Conservation (phyloP, 805 yeast species). For the Debaryomyces maramus region DNA sequence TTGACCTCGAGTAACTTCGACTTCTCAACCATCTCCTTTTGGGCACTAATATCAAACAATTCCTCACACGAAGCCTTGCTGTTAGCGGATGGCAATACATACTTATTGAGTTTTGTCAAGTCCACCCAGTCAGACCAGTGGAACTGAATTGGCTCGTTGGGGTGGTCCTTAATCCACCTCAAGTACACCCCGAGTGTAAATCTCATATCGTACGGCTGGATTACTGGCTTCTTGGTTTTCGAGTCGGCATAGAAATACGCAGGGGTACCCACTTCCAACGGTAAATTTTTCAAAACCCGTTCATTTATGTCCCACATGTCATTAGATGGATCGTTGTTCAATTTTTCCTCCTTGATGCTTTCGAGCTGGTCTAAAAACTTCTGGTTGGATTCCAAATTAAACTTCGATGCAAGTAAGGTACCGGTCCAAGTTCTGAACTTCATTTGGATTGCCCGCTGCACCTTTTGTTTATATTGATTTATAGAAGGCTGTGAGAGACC, state of each 20-base stretch:
- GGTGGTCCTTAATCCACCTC: conserved; percentile 29
- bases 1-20: conserved; percentile 8
- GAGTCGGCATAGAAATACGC: conserved; percentile 9
- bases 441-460: conserved; percentile 16
- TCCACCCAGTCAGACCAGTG: conserved; percentile 65
- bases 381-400: conserved; percentile 15
- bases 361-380: conserved; percentile 11
- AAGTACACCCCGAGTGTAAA: conserved; percentile 52
- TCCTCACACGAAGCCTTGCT: conserved; percentile 12
- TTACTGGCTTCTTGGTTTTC: conserved; percentile 13
- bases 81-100: conserved; percentile 16
- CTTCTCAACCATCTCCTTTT: conserved; percentile 8
- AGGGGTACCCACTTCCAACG: conserved; percentile 19
- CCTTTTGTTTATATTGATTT: conserved; percentile 11
- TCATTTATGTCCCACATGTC: conserved; percentile 27
- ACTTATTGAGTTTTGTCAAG: conserved; percentile 37
- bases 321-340: conserved; percentile 12
- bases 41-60: conserved; percentile 18
- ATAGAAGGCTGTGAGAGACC: conserved; percentile 10
- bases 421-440: conserved; percentile 17
- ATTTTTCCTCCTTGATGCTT: conserved; percentile 12
- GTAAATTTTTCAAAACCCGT: conserved; percentile 6
- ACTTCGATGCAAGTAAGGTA: conserved; percentile 18
- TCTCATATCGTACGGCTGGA: conserved; percentile 51
- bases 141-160: conserved; percentile 34